Conservation (phyloP, 2,329 filamentous ascomycete species). For the Chrysoporthe cubensis region DNA sequence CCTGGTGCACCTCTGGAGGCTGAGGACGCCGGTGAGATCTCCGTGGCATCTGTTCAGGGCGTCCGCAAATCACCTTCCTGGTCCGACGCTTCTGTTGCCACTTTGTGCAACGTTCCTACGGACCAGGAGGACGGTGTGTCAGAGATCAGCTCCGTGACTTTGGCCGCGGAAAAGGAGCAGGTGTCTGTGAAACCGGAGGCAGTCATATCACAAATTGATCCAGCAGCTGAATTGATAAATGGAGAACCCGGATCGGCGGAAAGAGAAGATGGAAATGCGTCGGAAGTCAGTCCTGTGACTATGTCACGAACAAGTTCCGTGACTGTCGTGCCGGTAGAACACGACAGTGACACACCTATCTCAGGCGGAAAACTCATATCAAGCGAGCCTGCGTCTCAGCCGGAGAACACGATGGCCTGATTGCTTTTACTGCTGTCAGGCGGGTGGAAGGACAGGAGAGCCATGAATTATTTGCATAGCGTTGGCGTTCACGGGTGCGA, state of each 20-base stretch:
- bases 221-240: background rate
- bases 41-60: background rate
- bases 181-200: background rate
- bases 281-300: background rate
- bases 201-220: background rate
- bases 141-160: conserved; percentile 3
- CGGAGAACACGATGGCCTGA: background rate
- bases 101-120: conserved; percentile 17
- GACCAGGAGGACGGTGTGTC: conserved; percentile 7
- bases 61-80: conserved; percentile 11
- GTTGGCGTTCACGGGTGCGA: conserved; percentile 13
- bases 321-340: conserved; percentile 8
- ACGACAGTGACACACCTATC: background rate
- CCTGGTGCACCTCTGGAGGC: conserved; percentile 1
- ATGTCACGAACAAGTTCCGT: conserved; percentile 5
- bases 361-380: background rate
- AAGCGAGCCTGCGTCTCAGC: background rate
- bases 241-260: background rate
- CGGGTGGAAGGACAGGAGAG: background rate
- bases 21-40: background rate
- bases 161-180: background rate
- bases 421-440: background rate
- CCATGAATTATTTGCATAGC: conserved; percentile 15
- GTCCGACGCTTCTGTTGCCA: conserved; percentile 18
- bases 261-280: background rate